Evolutionary conservation across 805 yeast species (phyloP).

Genomic region (Metschnikowia bowlesiae): DNA sequence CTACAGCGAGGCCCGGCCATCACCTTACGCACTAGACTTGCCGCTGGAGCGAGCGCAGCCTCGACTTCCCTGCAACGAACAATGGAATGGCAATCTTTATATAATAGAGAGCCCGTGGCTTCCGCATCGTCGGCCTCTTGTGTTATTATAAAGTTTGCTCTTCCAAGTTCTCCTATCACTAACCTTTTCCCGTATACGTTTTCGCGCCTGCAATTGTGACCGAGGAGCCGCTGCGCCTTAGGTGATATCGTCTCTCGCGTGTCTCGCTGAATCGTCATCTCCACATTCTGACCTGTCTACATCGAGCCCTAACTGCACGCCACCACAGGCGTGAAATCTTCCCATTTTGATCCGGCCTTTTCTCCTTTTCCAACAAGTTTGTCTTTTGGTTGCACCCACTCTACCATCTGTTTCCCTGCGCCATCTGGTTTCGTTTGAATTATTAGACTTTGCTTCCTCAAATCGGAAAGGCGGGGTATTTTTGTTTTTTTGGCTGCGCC

Average conservation of each 20-base stretch:
- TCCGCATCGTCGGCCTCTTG: background rate
- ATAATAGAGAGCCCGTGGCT: background rate
- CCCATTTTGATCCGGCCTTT: background rate
- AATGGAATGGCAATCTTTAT: background rate
- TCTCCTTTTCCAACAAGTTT: too few relatives aligned
- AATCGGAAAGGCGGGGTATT: conserved; percentile 1
- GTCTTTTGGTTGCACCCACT: too few relatives aligned
- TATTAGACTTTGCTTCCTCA: background rate
- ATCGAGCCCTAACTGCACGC: background rate
- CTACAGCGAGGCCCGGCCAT: background rate
- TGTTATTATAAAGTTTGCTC: background rate
- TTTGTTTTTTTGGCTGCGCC: background rate
- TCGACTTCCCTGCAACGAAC: background rate
- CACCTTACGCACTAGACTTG: background rate
- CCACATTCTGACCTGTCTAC: conserved; percentile 1
- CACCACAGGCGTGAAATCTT: background rate
- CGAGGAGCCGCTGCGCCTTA: conserved; percentile 3
- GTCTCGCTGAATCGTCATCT: background rate
- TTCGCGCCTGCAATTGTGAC: conserved; percentile 1
- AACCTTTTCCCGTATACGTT: background rate
- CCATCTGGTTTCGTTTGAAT: background rate
- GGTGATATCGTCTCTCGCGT: conserved; percentile 3
- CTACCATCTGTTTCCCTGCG: background rate
- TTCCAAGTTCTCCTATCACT: background rate
- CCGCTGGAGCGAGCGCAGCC: background rate